These are phyloP conservation scores for Pleurostoma richardsiae DNA, from an alignment of 2,329 filamentous ascomycete genomes.

Conservation along the genomic window DNA sequence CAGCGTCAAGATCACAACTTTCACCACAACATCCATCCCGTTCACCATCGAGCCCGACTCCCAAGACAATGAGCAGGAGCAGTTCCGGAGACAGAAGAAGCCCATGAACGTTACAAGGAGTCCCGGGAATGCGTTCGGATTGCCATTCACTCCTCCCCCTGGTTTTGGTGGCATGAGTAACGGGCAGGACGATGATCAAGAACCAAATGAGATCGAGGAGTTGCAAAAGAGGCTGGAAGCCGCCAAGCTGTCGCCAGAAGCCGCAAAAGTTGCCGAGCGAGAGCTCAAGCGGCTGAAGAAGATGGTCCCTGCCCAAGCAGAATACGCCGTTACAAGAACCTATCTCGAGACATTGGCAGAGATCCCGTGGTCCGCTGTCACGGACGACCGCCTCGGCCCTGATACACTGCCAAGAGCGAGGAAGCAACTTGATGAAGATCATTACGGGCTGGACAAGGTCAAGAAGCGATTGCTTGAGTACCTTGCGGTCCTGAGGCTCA, in stretches of 20 bases:
- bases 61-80: conserved; percentile 43
- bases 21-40: conserved; percentile 62
- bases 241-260: conserved; percentile 77
- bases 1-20: conserved; percentile 78
- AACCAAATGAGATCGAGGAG: conserved; percentile 85
- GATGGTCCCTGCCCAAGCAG: conserved; percentile 94
- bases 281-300: conserved; percentile 86
- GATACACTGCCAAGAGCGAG: conserved; percentile 75
- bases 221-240: conserved; percentile 81
- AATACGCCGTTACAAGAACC: conserved; percentile 88
- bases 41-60: conserved; percentile 52
- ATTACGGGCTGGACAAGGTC: conserved; percentile 93
- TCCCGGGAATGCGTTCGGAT: conserved; percentile 12
- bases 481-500: conserved; percentile 89
- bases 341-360: conserved; percentile 93
- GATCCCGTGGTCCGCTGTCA: conserved; percentile 84
- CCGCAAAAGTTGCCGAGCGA: conserved; percentile 82
- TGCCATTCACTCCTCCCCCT: conserved; percentile 20
- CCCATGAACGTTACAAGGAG: conserved; percentile 14
- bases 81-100: conserved; percentile 22
- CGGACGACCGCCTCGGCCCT: conserved; percentile 78
- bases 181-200: conserved; percentile 65
- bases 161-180: conserved; percentile 30
- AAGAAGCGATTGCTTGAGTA: conserved; percentile 97
- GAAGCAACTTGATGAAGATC: conserved; percentile 90